phyloP scores from a whole-genome alignment of 2,329 filamentous ascomycete species.

The Botrytis byssoidea region DNA sequence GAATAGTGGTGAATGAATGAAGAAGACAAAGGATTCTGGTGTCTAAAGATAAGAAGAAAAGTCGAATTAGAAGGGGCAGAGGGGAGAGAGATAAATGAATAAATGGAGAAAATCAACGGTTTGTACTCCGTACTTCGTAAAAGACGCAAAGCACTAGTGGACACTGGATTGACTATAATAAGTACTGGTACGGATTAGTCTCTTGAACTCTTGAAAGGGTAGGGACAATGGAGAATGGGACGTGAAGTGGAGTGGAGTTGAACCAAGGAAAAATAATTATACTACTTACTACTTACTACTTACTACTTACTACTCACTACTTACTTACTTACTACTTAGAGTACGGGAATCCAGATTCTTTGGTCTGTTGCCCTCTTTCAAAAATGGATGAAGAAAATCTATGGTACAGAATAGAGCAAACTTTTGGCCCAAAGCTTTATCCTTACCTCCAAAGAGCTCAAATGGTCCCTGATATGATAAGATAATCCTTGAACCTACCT shows the following conservation, averaged over 20 bases:
- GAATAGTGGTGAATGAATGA: background rate
- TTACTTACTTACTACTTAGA: background rate
- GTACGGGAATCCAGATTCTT: background rate
- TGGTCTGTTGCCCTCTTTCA: background rate
- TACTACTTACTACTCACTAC: no score
- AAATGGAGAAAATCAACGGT: background rate
- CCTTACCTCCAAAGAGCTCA: background rate
- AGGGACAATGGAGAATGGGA: background rate
- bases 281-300: background rate
- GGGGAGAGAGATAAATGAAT: conserved; percentile 9
- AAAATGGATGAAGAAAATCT: background rate
- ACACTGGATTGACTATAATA: background rate
- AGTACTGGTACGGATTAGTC: background rate
- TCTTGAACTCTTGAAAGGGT: conserved; percentile 4
- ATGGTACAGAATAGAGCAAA: background rate
- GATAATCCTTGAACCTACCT: background rate
- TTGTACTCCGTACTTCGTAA: background rate
- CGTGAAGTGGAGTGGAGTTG: background rate
- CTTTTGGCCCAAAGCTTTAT: conserved; percentile 8
- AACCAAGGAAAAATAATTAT: conserved; percentile 8
- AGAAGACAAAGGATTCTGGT: conserved; percentile 2
- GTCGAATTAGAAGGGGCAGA: background rate
- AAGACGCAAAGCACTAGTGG: background rate
- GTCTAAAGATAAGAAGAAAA: background rate
- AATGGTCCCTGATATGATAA: background rate